These are phyloP conservation scores for Moesziomyces sp. DNA, from an alignment of 1,284 basidiomycete species.

Conservation along the genomic window DNA sequence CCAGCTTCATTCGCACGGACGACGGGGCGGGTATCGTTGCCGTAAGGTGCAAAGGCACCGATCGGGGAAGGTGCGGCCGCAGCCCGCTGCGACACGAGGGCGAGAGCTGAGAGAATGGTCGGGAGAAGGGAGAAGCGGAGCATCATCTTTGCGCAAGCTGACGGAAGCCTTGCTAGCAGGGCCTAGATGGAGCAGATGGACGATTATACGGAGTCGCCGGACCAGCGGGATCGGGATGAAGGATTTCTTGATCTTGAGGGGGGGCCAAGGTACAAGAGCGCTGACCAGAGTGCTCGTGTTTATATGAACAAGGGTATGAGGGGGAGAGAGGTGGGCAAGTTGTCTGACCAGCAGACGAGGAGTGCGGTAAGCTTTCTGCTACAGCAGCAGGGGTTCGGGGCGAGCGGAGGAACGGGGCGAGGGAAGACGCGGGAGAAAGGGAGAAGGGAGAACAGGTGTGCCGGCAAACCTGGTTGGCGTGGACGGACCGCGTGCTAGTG, in stretches of 20 bases:
- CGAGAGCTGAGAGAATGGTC: constrained; percentile 19
- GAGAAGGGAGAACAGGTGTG: constrained; percentile 10
- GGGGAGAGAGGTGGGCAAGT: too few relatives aligned
- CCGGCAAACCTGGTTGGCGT: constrained; percentile 11
- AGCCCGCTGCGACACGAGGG: constrained; percentile 16
- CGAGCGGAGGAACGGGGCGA: neutral
- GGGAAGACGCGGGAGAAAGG: neutral
- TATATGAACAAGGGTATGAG: too few relatives aligned
- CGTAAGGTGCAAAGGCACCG: constrained; percentile 16
- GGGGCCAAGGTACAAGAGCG: too few relatives aligned
- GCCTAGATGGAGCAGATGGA: neutral
- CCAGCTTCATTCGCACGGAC: constrained; percentile 30
- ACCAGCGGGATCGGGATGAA: neutral
- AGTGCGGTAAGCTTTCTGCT: too few relatives aligned
- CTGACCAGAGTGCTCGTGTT: too few relatives aligned
- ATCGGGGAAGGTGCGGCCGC: constrained; percentile 23
- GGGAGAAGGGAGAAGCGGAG: constrained; percentile 18
- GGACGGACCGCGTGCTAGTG: constrained; percentile 1
- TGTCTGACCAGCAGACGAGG: constrained; percentile 10
- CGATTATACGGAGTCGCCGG: neutral
- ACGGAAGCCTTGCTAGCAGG: neutral
- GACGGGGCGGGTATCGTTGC: constrained; percentile 40
- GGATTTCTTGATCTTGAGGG: too few relatives aligned
- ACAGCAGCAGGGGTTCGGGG: neutral
- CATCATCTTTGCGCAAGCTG: constrained; percentile 13